These are phyloP conservation scores for Penicillium flavigenum DNA, from an alignment of 495 filamentous ascomycete species.

Conservation along the genomic window DNA sequence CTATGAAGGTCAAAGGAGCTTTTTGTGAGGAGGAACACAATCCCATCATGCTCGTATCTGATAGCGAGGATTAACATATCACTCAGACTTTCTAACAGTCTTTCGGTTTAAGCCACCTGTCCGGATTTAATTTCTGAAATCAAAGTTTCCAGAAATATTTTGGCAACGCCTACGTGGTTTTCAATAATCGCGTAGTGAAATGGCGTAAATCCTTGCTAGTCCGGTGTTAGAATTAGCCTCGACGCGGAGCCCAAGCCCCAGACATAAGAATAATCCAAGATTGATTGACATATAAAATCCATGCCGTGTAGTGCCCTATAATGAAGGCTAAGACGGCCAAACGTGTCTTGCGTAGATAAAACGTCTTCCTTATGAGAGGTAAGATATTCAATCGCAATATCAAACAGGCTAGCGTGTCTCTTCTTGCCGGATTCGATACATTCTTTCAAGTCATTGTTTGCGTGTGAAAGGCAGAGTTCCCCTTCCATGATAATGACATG, in stretches of 20 bases:
- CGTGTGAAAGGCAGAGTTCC: neutral
- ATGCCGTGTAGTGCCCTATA: constrained; percentile 17
- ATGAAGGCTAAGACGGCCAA: constrained; percentile 19
- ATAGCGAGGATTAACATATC: constrained; percentile 12
- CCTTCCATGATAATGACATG: constrained; percentile 5
- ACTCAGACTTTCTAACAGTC: neutral
- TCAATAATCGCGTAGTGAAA: constrained; percentile 17
- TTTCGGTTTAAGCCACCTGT: neutral
- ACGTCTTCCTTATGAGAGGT: neutral
- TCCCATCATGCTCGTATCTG: constrained; percentile 13
- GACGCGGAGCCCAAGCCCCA: neutral
- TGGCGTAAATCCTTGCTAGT: constrained; percentile 11
- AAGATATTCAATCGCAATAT: neutral
- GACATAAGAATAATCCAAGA: neutral
- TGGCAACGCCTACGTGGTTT: constrained; percentile 7
- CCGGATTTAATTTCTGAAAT: no score
- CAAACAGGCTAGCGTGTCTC: neutral
- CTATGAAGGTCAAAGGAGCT: neutral
- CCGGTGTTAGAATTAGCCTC: constrained; percentile 5
- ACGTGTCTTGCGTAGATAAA: constrained; percentile 9
- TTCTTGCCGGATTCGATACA: neutral
- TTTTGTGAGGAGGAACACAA: constrained; percentile 11
- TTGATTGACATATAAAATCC: constrained; percentile 3
- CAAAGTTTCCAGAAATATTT: constrained; percentile 5
- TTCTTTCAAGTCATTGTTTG: no score